Percentiles rank a stretch among this genome's conserved stretches.
These are phyloP conservation scores for Vicia faba DNA, from an alignment of 306 rosid species.

Conservation along the genomic window DNA sequence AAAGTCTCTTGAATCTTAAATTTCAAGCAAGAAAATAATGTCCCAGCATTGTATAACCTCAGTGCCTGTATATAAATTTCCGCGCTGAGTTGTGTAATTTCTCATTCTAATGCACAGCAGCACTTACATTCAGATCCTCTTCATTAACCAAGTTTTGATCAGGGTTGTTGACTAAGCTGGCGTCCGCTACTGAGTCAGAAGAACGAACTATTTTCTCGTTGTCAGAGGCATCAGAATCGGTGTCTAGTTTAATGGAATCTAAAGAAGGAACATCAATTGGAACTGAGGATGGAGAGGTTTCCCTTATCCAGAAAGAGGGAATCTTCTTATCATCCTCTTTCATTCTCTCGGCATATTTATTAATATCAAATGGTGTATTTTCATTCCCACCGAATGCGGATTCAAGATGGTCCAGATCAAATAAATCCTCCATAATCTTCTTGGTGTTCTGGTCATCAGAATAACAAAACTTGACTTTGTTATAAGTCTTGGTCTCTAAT, in stretches of 20 bases:
- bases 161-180: slow-evolving; percentile 24
- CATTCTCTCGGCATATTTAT: slow-evolving; percentile 79
- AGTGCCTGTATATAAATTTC: slow-evolving; percentile 6
- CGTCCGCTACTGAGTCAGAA: slow-evolving; percentile 35
- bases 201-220: slow-evolving; percentile 48
- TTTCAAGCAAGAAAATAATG: slow-evolving; percentile 26
- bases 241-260: slow-evolving; percentile 48
- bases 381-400: slow-evolving; percentile 88
- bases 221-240: slow-evolving; percentile 57
- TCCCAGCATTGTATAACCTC: slow-evolving; percentile 29
- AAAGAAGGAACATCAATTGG: slow-evolving; percentile 45
- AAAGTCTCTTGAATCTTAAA: slow-evolving; percentile 29
- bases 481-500: slow-evolving; percentile 75
- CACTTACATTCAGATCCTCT: slow-evolving; percentile 33
- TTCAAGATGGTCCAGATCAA: slow-evolving; percentile 76
- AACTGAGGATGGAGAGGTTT: slow-evolving; percentile 42
- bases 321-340: slow-evolving; percentile 73
- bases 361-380: slow-evolving; percentile 59
- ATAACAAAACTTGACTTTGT: slow-evolving; percentile 88
- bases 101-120: slow-evolving; percentile 38
- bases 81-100: slow-evolving; percentile 27
- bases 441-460: slow-evolving; percentile 65
- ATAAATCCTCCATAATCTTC: slow-evolving; percentile 82
- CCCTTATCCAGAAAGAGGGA: slow-evolving; percentile 56
- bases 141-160: slow-evolving; percentile 34